Percentiles rank a stretch among this genome's conserved stretches.
These are phyloP conservation scores for Carnegiea gigantea DNA, from an alignment of 179 eudicot genomes.

Conservation along the genomic window DNA sequence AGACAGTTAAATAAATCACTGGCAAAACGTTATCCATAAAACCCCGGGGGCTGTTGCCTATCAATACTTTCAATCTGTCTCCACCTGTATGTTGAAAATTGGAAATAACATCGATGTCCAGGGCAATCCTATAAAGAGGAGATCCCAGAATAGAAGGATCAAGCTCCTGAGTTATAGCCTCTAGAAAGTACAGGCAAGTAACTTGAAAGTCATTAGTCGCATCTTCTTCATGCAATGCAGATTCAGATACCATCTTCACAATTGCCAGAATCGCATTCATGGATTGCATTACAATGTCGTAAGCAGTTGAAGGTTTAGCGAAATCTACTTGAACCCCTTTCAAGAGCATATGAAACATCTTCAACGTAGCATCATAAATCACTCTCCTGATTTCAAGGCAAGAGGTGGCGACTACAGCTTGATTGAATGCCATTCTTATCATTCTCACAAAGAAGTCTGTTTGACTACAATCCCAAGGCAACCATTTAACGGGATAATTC, in stretches of 20 bases:
- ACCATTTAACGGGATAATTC: constrained; percentile 51
- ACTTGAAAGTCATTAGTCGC: constrained; percentile 27
- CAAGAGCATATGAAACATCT: constrained; percentile 50
- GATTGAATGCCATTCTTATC: constrained; percentile 43
- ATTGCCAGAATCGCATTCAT: constrained; percentile 44
- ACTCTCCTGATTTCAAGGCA: constrained; percentile 36
- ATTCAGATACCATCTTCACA: constrained; percentile 44
- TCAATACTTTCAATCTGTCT: constrained; percentile 25
- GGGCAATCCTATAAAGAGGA: constrained; percentile 61
- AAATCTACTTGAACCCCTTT: constrained; percentile 53
- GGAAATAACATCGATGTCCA: constrained; percentile 41
- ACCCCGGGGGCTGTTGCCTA: constrained; percentile 23
- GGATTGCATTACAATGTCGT: constrained; percentile 51
- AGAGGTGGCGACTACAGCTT: constrained; percentile 32
- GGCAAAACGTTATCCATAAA: constrained; percentile 65
- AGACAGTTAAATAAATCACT: constrained; percentile 40
- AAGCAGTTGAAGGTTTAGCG: constrained; percentile 36
- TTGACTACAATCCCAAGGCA: constrained; percentile 58
- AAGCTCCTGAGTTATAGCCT: constrained; percentile 53
- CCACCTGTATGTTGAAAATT: constrained; percentile 33
- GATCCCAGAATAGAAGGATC: constrained; percentile 65
- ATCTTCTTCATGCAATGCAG: constrained; percentile 31
- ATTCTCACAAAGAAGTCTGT: constrained; percentile 54
- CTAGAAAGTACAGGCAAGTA: constrained; percentile 43
- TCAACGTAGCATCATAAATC: constrained; percentile 42